Percentiles rank a stretch among this genome's conserved stretches.
phyloP scores from a whole-genome alignment of 2,329 filamentous ascomycete genomes.

The Alternaria sp. region DNA sequence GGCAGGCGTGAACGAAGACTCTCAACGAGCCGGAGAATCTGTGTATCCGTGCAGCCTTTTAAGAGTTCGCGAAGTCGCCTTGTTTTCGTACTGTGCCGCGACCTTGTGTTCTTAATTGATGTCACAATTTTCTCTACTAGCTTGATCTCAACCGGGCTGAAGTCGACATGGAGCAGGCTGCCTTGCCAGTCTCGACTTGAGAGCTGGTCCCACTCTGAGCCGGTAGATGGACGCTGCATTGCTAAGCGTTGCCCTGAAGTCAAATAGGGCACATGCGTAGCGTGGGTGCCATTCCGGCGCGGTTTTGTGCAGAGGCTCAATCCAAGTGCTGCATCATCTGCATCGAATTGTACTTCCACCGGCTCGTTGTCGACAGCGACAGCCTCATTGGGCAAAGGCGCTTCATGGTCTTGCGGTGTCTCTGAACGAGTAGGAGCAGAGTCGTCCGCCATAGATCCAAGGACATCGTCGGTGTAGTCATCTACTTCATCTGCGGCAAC shows the following conservation, averaged over 20 bases:
- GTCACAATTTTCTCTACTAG: slow-evolving; percentile 29
- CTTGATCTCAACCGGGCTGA: slow-evolving; percentile 38
- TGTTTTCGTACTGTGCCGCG: slow-evolving; percentile 23
- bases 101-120: slow-evolving; percentile 11
- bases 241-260: slow-evolving; percentile 28
- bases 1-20: slow-evolving; percentile 25
- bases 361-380: slow-evolving; percentile 29
- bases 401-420: slow-evolving; percentile 24
- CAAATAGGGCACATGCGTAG: slow-evolving; percentile 39
- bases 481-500: background rate
- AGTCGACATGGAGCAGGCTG: slow-evolving; percentile 45
- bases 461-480: slow-evolving; percentile 10
- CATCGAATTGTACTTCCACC: slow-evolving; percentile 28
- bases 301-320: slow-evolving; percentile 7
- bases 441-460: background rate
- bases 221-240: slow-evolving; percentile 22
- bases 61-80: slow-evolving; percentile 37
- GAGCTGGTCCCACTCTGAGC: slow-evolving; percentile 36
- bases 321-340: slow-evolving; percentile 33
- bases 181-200: slow-evolving; percentile 41
- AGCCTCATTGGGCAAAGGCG: slow-evolving; percentile 17
- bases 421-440: slow-evolving; percentile 14
- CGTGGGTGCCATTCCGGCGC: background rate
- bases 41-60: slow-evolving; percentile 31
- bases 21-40: slow-evolving; percentile 29